A percentile compares a stretch with the other conserved stretches of the same genome.
Conservation (phyloP, 805 yeast species). For the Pichia membranifaciens region DNA sequence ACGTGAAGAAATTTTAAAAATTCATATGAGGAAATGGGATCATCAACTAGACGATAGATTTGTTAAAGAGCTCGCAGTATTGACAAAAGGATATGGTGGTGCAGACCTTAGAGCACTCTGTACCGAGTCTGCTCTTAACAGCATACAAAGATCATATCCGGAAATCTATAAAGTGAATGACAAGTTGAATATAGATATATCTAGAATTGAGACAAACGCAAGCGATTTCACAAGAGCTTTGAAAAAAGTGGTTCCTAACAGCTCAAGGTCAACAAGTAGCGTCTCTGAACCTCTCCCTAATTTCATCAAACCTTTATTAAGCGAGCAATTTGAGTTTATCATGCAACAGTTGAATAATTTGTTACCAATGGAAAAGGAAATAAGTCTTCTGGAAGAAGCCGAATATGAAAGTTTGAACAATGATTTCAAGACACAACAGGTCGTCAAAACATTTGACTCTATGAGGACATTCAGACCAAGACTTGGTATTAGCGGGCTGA, state of each 20-base stretch:
- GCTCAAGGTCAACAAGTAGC: constrained; percentile 71
- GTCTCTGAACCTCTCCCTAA: constrained; percentile 77
- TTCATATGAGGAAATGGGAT: constrained; percentile 86
- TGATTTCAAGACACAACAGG: constrained; percentile 64
- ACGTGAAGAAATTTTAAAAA: constrained; percentile 68
- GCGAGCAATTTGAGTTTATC: constrained; percentile 42
- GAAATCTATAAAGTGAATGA: constrained; percentile 78
- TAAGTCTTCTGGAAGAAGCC: constrained; percentile 64
- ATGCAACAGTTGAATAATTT: constrained; percentile 45
- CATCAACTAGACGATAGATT: constrained; percentile 61
- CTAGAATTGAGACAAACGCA: constrained; percentile 64
- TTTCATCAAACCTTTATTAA: constrained; percentile 57
- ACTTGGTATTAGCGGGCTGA: constrained; percentile 61
- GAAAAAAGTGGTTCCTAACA: constrained; percentile 85
- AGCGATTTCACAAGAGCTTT: constrained; percentile 82
- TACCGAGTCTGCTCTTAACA: constrained; percentile 89
- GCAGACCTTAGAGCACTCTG: constrained; percentile 93
- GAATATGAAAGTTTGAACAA: constrained; percentile 50
- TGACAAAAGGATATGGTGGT: constrained; percentile 97
- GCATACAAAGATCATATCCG: constrained; percentile 89
- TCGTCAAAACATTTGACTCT: constrained; percentile 33
- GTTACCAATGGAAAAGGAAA: constrained; percentile 54
- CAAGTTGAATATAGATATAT: constrained; percentile 68
- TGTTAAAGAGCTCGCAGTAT: constrained; percentile 58
- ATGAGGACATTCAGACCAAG: constrained; percentile 79